Conservation (phyloP, 2,329 filamentous ascomycete species). For the Venturia oleaginea region DNA sequence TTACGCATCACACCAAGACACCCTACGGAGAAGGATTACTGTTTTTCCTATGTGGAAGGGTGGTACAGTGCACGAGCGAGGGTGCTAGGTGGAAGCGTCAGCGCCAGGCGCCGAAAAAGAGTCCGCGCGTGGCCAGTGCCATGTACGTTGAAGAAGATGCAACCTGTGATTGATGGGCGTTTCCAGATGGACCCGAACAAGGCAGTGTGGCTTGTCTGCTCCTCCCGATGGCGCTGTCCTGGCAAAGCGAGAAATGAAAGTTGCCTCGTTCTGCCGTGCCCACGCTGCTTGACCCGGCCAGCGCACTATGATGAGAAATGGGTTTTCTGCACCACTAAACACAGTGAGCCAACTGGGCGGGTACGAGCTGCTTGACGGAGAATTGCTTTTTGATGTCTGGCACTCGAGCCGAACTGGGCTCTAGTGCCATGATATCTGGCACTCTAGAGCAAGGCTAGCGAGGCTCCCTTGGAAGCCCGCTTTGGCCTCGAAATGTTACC, state of each 20-base stretch:
- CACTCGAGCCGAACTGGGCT: neutral
- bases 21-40: conserved; percentile 4
- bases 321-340: neutral
- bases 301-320: neutral
- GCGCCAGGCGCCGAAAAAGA: conserved; percentile 8
- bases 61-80: conserved; percentile 10
- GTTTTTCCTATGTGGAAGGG: conserved; percentile 7
- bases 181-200: neutral
- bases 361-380: neutral
- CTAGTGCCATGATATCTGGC: neutral
- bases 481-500: neutral
- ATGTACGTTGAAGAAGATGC: neutral
- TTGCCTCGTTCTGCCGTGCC: neutral
- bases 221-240: conserved; percentile 3
- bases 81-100: conserved; percentile 7
- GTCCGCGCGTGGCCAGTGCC: conserved; percentile 3
- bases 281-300: conserved; percentile 1
- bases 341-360: neutral
- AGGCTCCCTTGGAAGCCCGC: conserved; percentile 2
- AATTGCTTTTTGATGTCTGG: conserved; percentile 8
- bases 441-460: conserved; percentile 1
- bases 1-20: neutral
- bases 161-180: neutral
- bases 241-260: neutral
- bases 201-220: neutral